These are phyloP conservation scores for Cadophora malorum DNA, from an alignment of 2,329 filamentous ascomycete genomes.

Conservation along the genomic window DNA sequence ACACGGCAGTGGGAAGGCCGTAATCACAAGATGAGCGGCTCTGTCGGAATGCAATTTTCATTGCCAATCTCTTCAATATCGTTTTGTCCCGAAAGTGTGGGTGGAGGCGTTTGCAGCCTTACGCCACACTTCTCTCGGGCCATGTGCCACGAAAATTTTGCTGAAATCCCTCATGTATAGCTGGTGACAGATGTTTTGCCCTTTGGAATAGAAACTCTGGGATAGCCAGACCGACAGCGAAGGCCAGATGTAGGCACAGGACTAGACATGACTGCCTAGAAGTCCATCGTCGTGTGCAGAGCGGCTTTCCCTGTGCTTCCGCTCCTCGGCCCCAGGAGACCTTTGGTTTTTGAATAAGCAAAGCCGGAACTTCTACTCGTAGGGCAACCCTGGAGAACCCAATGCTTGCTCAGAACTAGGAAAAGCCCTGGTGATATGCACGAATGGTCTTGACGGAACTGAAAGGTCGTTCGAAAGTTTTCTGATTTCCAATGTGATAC, in stretches of 20 bases:
- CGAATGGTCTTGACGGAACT: neutral
- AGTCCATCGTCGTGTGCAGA: neutral
- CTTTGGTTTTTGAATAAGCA: neutral
- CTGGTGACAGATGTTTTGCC: too few relatives aligned
- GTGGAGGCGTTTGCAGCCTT: neutral
- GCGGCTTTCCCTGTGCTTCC: neutral
- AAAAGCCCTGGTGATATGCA: neutral
- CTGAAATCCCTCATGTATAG: too few relatives aligned
- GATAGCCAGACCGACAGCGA: too few relatives aligned
- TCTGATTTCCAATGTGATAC: neutral
- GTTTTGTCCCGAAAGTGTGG: neutral
- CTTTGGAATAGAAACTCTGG: too few relatives aligned
- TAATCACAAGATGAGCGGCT: neutral
- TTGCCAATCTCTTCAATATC: neutral
- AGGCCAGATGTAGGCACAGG: neutral
- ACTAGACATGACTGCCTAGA: neutral
- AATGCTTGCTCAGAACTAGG: neutral
- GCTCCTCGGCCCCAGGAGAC: neutral
- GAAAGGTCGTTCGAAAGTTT: neutral
- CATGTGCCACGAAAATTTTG: neutral
- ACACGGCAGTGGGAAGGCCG: constrained; percentile 9
- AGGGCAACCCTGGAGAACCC: neutral
- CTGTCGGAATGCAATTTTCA: neutral
- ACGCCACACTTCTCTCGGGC: neutral
- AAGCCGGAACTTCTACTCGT: neutral